phyloP scores from a whole-genome alignment of 2,329 filamentous ascomycete genomes.

The Monosporascus sp. region DNA sequence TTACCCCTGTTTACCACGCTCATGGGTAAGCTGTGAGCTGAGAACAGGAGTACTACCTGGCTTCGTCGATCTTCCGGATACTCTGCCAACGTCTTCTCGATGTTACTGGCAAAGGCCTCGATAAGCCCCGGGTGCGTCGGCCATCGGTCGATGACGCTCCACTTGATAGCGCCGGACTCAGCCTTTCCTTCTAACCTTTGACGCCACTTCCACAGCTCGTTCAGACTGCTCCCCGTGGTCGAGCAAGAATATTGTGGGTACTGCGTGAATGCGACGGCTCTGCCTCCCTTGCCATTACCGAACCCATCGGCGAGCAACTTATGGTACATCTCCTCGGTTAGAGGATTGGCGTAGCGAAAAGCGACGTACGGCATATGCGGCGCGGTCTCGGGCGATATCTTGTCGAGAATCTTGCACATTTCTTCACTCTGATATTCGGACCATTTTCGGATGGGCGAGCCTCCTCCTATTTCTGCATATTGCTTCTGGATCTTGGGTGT shows the following conservation, averaged over 20 bases:
- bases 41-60: slow-evolving; percentile 83
- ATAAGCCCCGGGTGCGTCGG: slow-evolving; percentile 86
- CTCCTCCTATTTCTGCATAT: slow-evolving; percentile 90
- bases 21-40: slow-evolving; percentile 95
- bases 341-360: slow-evolving; percentile 87
- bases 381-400: slow-evolving; percentile 84
- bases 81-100: slow-evolving; percentile 75
- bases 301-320: slow-evolving; percentile 83
- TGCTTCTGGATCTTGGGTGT: slow-evolving; percentile 97
- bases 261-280: slow-evolving; percentile 95
- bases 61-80: slow-evolving; percentile 79
- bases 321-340: slow-evolving; percentile 92
- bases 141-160: slow-evolving; percentile 98
- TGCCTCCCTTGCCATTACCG: slow-evolving; percentile 80
- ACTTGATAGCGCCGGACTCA: slow-evolving; percentile 69
- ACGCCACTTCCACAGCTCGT: slow-evolving; percentile 97
- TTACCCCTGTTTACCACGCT: slow-evolving; percentile 86
- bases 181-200: slow-evolving; percentile 78
- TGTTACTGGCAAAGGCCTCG: slow-evolving; percentile 87
- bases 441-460: slow-evolving; percentile 98
- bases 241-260: slow-evolving; percentile 99
- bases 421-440: slow-evolving; percentile 88
- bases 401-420: slow-evolving; percentile 96
- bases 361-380: slow-evolving; percentile 97
- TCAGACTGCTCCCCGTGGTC: slow-evolving; percentile 91